Evolutionary conservation across 2,329 filamentous ascomycete species (phyloP), one percentile per base, ranked within the genome.

Genomic region (Tetracladium maxilliforme): DNA sequence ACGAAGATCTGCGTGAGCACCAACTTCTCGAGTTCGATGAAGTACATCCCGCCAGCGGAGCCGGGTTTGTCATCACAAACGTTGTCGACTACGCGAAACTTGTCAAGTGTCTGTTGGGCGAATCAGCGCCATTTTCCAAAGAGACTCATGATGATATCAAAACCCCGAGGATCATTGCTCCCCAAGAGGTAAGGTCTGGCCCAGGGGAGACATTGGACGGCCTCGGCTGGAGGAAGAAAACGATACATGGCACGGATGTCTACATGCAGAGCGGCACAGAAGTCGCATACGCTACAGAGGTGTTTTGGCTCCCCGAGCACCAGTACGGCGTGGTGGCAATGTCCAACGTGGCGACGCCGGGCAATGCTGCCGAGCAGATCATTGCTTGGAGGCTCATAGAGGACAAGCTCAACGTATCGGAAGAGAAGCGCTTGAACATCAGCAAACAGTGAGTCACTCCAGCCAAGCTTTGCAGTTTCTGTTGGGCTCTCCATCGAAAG

Each of bases 31-130:
- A 33, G 0, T 30, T 38, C 6, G 35, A 42, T 10, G 38, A 52
- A 4, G 34, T 39, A 3, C 37, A 43, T 4, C 41, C 42, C 20
- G 44, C 40, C 5, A 47, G 48, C 22, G 60, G 56, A 1, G 57
- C 58, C 0, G 61, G 60, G 0, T 48, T 45, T 10, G 46, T 61
- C 13, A 45, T 67, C 13, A 58, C 55, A 13, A 61, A 51, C 23
- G 59, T 59, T 2, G 26, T 47, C 6, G 64, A 69, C 42, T 68
- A 64, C 36, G 39, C 50, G 3, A 56, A 53, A 34, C 72, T 64
- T 65, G 34, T 67, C 4, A 44, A 47, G 14, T 58, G 55, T 12
- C 43, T 68, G 14, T 41, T 70, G 14, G 37, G 49, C n/a, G 39
- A 36, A 18, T 39, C 42, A 3, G 42, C 39, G 10, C 49, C 53